phyloP scores from a whole-genome alignment of 202 grass and related monocot genomes.

The Zoysia matrella region DNA sequence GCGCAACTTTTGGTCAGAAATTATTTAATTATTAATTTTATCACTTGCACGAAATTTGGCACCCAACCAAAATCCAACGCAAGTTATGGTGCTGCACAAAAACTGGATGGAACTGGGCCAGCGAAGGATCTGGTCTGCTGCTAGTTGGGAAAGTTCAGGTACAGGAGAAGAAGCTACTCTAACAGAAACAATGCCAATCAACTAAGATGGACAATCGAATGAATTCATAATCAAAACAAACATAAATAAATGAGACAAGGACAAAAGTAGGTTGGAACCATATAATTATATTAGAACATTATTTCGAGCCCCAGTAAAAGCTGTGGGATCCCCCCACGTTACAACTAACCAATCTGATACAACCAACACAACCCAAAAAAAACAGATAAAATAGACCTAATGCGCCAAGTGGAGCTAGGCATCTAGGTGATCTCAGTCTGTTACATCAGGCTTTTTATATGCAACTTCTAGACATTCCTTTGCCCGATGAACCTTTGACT shows the following conservation, averaged over 20 bases:
- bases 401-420: background rate
- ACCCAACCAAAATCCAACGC: too few species aligned
- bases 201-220: background rate
- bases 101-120: background rate
- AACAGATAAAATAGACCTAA: slow-evolving; percentile 3
- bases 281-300: slow-evolving; percentile 26
- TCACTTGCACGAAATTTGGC: too few species aligned
- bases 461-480: slow-evolving; percentile 64
- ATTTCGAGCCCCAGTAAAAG: background rate
- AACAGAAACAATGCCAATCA: background rate
- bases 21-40: too few species aligned
- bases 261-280: background rate
- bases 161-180: background rate
- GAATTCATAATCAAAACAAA: background rate
- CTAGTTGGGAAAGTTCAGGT: background rate
- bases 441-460: slow-evolving; percentile 55
- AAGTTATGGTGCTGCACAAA: background rate
- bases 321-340: background rate
- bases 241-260: background rate
- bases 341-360: slow-evolving; percentile 18
- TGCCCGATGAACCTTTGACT: too few species aligned
- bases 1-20: too few species aligned
- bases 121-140: background rate
- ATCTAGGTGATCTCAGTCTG: slow-evolving; percentile 29
- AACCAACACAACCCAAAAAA: slow-evolving; percentile 11